Evolutionary conservation across 2,329 filamentous ascomycete species (phyloP).

Genomic region (Cercospora beticola): DNA sequence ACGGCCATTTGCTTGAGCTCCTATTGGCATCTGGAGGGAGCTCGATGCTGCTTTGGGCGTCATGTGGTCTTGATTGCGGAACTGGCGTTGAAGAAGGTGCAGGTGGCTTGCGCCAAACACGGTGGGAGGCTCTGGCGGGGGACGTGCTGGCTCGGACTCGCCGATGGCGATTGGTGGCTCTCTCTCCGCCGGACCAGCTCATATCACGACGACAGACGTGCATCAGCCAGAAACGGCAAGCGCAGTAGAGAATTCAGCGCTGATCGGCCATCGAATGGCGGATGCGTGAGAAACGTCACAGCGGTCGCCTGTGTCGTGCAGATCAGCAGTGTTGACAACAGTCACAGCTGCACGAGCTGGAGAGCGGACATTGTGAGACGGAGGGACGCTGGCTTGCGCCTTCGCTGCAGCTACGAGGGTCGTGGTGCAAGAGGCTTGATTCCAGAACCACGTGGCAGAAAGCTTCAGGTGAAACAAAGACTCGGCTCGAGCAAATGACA

Average conservation of each 20-base stretch:
- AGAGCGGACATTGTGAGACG: background rate
- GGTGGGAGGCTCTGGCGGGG: background rate
- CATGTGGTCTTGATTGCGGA: background rate
- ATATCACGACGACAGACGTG: background rate
- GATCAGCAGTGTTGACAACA: background rate
- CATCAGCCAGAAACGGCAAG: background rate
- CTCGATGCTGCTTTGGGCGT: background rate
- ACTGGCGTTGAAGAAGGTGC: background rate
- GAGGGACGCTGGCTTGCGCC: background rate
- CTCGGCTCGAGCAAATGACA: background rate
- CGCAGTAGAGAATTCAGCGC: background rate
- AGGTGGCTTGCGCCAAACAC: constrained; percentile 8
- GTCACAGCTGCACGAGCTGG: background rate
- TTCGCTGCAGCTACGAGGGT: background rate
- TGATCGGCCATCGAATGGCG: background rate
- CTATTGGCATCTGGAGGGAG: background rate
- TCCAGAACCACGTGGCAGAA: background rate
- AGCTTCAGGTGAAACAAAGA: background rate
- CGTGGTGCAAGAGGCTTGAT: background rate
- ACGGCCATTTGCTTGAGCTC: background rate
- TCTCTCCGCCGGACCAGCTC: background rate
- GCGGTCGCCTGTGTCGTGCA: background rate
- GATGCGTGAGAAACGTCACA: background rate
- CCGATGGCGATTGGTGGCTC: background rate
- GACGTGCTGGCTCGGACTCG: background rate